Evolutionary conservation across 2,329 filamentous ascomycete genomes (phyloP).

Genomic region (Fusarium annulatum): DNA sequence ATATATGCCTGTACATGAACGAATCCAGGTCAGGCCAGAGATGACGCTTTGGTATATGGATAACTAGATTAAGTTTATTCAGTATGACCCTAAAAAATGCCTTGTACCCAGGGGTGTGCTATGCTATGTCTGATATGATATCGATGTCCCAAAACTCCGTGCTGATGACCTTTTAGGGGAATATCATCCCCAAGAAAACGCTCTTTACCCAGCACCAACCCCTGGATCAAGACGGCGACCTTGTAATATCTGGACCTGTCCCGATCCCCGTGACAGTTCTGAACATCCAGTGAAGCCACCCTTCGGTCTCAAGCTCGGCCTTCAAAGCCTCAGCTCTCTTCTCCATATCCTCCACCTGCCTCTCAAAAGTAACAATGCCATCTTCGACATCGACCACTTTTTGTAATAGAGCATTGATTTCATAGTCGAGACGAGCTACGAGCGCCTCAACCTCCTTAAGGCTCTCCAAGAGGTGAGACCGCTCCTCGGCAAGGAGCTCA

Average conservation of each 20-base stretch:
- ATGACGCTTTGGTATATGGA: conserved; percentile 31
- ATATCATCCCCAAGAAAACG: conserved; percentile 4
- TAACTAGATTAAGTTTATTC: conserved; percentile 29
- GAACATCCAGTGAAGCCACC: conserved; percentile 73
- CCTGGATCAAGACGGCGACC: conserved; percentile 36
- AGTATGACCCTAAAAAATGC: conserved; percentile 10
- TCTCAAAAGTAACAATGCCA: conserved; percentile 81
- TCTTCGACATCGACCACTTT: conserved; percentile 91
- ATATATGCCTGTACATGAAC: conserved; percentile 43
- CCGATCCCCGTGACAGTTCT: conserved; percentile 70
- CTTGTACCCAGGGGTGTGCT: conserved; percentile 7
- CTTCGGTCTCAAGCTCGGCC: conserved; percentile 70
- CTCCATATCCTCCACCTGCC: conserved; percentile 79
- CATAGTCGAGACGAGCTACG: conserved; percentile 90
- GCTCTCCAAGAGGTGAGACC: conserved; percentile 73
- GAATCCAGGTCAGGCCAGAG: conserved; percentile 35
- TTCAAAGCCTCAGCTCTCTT: conserved; percentile 71
- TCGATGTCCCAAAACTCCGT: conserved; percentile 31
- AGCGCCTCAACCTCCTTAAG: conserved; percentile 84
- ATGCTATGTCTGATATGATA: conserved; percentile 12
- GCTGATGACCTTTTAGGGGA: conserved; percentile 10
- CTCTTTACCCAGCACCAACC: background rate
- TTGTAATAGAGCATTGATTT: conserved; percentile 81
- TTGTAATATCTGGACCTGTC: conserved; percentile 67
- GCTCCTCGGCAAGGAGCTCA: conserved; percentile 76